These are phyloP conservation scores for Aspergillus wentii DNA, from an alignment of 495 filamentous ascomycete species.

Conservation along the genomic window DNA sequence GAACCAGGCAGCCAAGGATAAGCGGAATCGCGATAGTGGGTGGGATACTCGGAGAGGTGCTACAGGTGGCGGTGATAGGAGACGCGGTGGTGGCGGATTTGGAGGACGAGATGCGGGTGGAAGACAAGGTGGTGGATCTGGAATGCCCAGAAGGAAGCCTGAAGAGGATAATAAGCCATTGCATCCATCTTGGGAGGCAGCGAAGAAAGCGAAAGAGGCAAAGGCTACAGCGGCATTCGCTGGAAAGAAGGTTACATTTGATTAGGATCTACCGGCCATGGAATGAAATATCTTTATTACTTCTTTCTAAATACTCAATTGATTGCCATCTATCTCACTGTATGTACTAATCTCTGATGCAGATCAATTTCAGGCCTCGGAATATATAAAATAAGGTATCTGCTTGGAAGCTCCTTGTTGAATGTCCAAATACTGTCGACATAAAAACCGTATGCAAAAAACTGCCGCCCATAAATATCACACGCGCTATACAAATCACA, in stretches of 20 bases:
- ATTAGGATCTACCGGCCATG: too few relatives aligned
- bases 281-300: too few relatives aligned
- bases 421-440: too few relatives aligned
- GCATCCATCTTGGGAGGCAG: slow-evolving; percentile 94
- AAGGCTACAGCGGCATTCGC: slow-evolving; percentile 56
- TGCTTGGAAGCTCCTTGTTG: too few relatives aligned
- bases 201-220: slow-evolving; percentile 75
- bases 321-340: too few relatives aligned
- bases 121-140: not conserved
- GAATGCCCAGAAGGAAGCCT: not conserved
- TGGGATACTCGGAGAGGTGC: slow-evolving; percentile 47
- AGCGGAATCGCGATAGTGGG: slow-evolving; percentile 34
- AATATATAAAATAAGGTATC: too few relatives aligned
- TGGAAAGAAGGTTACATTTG: slow-evolving; percentile 90
- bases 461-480: slow-evolving; percentile 2
- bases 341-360: too few relatives aligned
- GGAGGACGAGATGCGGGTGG: slow-evolving; percentile 7
- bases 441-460: not conserved
- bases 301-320: too few relatives aligned
- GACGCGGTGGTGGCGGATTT: slow-evolving; percentile 17
- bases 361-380: too few relatives aligned
- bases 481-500: not conserved
- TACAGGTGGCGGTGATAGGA: slow-evolving; percentile 18
- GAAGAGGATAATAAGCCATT: slow-evolving; percentile 58
- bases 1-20: slow-evolving; percentile 22